Evolutionary conservation across 441 rosid genomes (phyloP).

Genomic region (Rhodomyrtus psidioides): DNA sequence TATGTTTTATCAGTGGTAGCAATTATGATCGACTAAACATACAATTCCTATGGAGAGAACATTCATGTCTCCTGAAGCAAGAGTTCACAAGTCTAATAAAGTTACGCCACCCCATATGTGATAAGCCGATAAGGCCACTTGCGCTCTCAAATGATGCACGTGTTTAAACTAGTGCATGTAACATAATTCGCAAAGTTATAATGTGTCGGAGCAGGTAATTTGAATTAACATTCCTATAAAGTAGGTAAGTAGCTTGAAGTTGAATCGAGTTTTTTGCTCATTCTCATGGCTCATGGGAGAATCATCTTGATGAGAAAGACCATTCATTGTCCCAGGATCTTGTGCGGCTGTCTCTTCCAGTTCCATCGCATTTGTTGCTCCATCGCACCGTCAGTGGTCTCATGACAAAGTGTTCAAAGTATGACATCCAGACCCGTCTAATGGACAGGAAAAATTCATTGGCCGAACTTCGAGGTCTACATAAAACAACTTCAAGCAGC

Average conservation of each 20-base stretch:
- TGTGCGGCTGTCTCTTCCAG: not conserved
- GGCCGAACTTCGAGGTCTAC: not conserved
- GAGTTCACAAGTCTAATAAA: not conserved
- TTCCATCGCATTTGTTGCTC: not conserved
- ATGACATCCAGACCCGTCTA: not conserved
- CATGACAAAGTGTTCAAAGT: not conserved
- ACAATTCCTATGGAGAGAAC: not conserved
- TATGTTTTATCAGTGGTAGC: not conserved
- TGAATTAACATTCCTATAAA: not conserved
- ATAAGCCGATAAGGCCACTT: not conserved
- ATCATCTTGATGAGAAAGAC: not conserved
- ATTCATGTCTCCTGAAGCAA: not conserved
- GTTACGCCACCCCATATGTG: not conserved
- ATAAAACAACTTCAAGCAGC: not conserved
- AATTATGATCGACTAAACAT: not conserved
- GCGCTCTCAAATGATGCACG: not conserved
- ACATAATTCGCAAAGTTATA: not conserved
- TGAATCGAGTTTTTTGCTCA: not conserved
- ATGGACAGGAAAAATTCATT: not conserved
- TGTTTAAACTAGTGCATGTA: not conserved
- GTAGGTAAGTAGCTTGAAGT: not conserved
- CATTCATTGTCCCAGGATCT: not conserved
- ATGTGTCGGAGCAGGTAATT: not conserved
- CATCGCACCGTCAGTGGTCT: not conserved
- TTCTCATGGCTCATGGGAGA: not conserved